Evolutionary conservation across 306 rosid species (phyloP).

Genomic region (Lathyrus aphaca): DNA sequence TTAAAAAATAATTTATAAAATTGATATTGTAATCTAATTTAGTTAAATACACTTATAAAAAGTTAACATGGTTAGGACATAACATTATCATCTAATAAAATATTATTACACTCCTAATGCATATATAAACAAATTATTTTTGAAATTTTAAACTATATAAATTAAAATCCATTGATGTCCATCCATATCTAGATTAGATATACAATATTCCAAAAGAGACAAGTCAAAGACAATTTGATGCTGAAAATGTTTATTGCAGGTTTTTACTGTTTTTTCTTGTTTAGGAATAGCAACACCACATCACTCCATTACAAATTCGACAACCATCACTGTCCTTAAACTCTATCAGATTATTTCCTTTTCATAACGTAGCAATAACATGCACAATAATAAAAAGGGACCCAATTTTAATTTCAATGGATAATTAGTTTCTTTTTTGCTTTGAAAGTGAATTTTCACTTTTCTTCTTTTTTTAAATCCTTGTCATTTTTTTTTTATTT

Average conservation of each 20-base stretch:
- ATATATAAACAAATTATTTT: too few species aligned
- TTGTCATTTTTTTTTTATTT: background rate
- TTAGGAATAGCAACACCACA: conserved; percentile 15
- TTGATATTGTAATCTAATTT: too few species aligned
- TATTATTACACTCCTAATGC: too few species aligned
- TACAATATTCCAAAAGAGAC: conserved; percentile 27
- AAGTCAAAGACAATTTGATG: conserved; percentile 3
- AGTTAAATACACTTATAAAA: too few species aligned
- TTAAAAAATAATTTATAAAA: too few species aligned
- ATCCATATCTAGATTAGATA: background rate
- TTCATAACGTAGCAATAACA: conserved; percentile 27
- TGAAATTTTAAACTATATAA: background rate
- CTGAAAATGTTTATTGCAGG: conserved; percentile 12
- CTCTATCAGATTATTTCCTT: conserved; percentile 14
- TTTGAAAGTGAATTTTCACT: conserved; percentile 38
- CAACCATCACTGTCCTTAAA: conserved; percentile 35
- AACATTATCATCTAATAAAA: too few species aligned
- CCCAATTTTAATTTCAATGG: conserved; percentile 30
- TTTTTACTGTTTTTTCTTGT: conserved; percentile 18
- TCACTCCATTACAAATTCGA: conserved; percentile 14
- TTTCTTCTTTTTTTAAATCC: conserved; percentile 30
- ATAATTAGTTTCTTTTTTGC: conserved; percentile 25
- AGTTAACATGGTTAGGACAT: too few species aligned
- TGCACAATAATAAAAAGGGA: conserved; percentile 21
- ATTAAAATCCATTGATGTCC: background rate